A percentile compares a stretch with the other conserved stretches of the same genome.
Evolutionary conservation across 257 asterid genomes (phyloP).

Genomic region (Oldenlandia corymbosa): DNA sequence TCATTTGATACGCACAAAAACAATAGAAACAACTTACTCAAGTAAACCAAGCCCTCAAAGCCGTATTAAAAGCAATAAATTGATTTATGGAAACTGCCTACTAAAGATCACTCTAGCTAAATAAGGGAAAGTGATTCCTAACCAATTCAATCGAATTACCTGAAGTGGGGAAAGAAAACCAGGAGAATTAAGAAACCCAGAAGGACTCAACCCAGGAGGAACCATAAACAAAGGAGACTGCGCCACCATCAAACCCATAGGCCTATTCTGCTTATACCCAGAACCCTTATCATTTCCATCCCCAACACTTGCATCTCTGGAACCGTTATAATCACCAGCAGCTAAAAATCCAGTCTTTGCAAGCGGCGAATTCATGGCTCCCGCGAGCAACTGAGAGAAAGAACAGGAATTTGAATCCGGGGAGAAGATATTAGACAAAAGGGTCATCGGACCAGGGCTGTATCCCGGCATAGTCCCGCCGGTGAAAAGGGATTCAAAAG

Average conservation of each 20-base stretch:
- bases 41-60: not conserved
- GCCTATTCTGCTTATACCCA: slow-evolving; percentile 70
- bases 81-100: not conserved
- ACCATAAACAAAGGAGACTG: slow-evolving; percentile 64
- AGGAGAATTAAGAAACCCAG: slow-evolving; percentile 81
- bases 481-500: slow-evolving; percentile 26
- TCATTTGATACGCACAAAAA: not conserved
- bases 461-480: slow-evolving; percentile 28
- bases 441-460: slow-evolving; percentile 41
- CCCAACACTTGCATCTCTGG: not conserved
- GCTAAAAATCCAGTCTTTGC: slow-evolving; percentile 18
- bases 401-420: slow-evolving; percentile 50
- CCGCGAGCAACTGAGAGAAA: slow-evolving; percentile 81
- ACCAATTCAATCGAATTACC: slow-evolving; percentile 30
- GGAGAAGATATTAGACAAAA: slow-evolving; percentile 47
- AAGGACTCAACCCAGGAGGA: slow-evolving; percentile 73
- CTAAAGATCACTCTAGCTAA: not conserved
- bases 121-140: not conserved
- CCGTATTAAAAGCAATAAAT: not conserved
- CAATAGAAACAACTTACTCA: not conserved
- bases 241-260: slow-evolving; percentile 61
- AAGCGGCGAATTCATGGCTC: slow-evolving; percentile 82
- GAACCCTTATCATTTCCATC: slow-evolving; percentile 26
- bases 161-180: slow-evolving; percentile 82
- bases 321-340: not conserved